phyloP scores from a whole-genome alignment of 2,329 filamentous ascomycete species.

The Bipolaris sorokiniana region DNA sequence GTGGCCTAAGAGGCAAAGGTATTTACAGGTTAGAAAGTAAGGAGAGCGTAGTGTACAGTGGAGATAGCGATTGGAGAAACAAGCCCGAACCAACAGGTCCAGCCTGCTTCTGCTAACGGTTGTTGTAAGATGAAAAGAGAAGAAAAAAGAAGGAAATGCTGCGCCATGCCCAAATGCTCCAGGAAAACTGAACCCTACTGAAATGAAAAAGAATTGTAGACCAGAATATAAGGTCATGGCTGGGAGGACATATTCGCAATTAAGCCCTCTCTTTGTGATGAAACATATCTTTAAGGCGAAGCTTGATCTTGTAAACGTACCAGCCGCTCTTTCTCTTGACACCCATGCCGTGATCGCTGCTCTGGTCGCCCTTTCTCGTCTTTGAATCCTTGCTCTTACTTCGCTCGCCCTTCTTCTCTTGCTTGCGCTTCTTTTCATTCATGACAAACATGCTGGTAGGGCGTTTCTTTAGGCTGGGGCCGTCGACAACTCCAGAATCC shows the following conservation, averaged over 20 bases:
- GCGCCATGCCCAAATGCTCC: background rate
- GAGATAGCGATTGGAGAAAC: background rate
- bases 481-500: conserved; percentile 44
- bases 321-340: conserved; percentile 20
- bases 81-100: background rate
- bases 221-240: background rate
- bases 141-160: background rate
- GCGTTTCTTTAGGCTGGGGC: conserved; percentile 33
- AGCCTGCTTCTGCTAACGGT: background rate
- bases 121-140: background rate
- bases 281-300: conserved; percentile 18
- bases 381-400: conserved; percentile 37
- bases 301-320: conserved; percentile 25
- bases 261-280: conserved; percentile 18
- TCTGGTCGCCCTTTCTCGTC: conserved; percentile 24
- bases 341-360: conserved; percentile 9
- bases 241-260: background rate
- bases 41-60: background rate
- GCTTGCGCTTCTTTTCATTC: conserved; percentile 41
- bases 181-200: background rate
- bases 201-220: background rate
- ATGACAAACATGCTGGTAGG: conserved; percentile 45
- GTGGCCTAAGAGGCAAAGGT: background rate
- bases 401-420: conserved; percentile 35
- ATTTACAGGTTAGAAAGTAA: background rate